These are phyloP conservation scores for Zhuliangozyma blackwelliae DNA, from an alignment of 1,139 yeast genomes.

Conservation along the genomic window DNA sequence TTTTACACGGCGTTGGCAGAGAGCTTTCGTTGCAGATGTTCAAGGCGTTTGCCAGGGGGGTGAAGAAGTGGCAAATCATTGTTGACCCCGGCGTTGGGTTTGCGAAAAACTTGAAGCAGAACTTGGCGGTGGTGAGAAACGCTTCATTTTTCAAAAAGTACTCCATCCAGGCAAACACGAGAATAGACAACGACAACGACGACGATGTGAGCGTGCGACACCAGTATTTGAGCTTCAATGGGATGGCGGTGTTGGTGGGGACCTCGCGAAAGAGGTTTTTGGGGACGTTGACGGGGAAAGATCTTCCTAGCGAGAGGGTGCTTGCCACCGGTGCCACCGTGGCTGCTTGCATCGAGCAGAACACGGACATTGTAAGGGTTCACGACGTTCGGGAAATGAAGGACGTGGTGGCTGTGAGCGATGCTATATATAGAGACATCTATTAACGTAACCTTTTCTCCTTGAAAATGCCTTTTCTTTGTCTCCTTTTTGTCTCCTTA, in stretches of 20 bases:
- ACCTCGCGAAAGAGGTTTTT: conserved; percentile 86
- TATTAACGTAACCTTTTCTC: neutral
- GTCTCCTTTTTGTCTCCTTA: too few species aligned
- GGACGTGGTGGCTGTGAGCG: conserved; percentile 66
- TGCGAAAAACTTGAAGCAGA: conserved; percentile 72
- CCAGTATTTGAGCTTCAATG: conserved; percentile 39
- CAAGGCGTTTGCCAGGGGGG: conserved; percentile 59
- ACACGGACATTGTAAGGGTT: conserved; percentile 80
- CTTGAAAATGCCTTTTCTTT: too few species aligned
- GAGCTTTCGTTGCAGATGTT: conserved; percentile 59
- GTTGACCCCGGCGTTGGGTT: conserved; percentile 96
- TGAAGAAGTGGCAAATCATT: conserved; percentile 84
- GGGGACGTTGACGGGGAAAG: conserved; percentile 57
- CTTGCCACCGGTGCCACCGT: conserved; percentile 76
- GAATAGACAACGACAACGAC: conserved; percentile 21
- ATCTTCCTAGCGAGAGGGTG: conserved; percentile 55
- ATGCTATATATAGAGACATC: conserved; percentile 60
- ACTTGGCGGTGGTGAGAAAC: conserved; percentile 58
- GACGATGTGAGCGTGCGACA: conserved; percentile 15
- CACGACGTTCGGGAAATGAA: conserved; percentile 74
- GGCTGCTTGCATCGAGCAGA: conserved; percentile 68
- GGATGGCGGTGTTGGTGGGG: conserved; percentile 72
- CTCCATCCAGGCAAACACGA: conserved; percentile 24
- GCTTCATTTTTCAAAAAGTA: conserved; percentile 55
- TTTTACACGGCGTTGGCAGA: conserved; percentile 49